phyloP scores from a whole-genome alignment of 1,139 yeast species.

The Barnettozyma hawaiiensis region DNA sequence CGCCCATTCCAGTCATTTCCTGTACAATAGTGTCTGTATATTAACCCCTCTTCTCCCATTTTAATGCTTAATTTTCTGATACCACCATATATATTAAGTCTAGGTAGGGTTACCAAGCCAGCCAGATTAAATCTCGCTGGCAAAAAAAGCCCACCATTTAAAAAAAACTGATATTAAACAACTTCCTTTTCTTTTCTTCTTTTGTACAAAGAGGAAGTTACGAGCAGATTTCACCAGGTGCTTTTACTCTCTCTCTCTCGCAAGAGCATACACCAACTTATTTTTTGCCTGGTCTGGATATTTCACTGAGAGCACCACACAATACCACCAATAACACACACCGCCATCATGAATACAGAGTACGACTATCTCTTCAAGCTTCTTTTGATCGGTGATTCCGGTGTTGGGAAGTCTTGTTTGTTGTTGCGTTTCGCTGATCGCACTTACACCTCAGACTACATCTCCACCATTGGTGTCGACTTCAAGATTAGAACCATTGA shows the following conservation, averaged over 20 bases:
- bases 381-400: conserved; percentile 93
- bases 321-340: too few relatives aligned
- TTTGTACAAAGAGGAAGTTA: neutral
- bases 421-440: conserved; percentile 95
- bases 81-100: neutral
- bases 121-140: neutral
- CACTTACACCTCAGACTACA: conserved; percentile 94
- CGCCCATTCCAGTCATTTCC: too few relatives aligned
- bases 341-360: conserved; percentile 66
- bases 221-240: too few relatives aligned
- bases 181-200: too few relatives aligned
- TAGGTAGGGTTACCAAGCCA: neutral
- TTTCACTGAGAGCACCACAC: neutral
- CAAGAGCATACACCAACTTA: too few relatives aligned
- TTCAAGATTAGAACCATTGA: conserved; percentile 97
- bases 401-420: conserved; percentile 96
- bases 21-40: conserved; percentile 2
- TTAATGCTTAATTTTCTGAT: neutral
- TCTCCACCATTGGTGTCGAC: conserved; percentile 96
- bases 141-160: too few relatives aligned
- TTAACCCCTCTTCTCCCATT: neutral
- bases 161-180: conserved; percentile 1
- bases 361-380: conserved; percentile 96
- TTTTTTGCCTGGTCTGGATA: neutral
- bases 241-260: too few relatives aligned